Conservation (phyloP, 371 early-diverging fungal genomes). For the Apophysomyces sp. region DNA sequence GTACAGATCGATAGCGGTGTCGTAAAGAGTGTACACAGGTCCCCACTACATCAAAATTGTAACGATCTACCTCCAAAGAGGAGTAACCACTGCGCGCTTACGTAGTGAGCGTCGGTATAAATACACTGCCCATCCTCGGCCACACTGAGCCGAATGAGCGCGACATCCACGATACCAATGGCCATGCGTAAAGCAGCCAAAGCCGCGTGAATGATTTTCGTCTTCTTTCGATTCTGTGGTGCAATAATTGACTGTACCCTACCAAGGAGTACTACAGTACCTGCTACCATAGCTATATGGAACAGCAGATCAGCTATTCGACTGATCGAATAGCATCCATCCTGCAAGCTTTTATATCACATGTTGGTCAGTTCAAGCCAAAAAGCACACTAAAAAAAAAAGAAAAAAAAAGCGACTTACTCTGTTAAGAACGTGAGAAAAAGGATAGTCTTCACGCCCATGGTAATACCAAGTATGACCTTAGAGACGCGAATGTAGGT, state of each 20-base stretch:
- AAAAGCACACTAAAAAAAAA: background rate
- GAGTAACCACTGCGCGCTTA: conserved; percentile 15
- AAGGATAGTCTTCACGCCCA: conserved; percentile 6
- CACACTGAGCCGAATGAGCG: conserved; percentile 10
- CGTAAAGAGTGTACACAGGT: conserved; percentile 40
- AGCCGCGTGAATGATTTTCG: conserved; percentile 5
- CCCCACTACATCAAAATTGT: conserved; percentile 29
- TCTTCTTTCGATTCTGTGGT: conserved; percentile 9
- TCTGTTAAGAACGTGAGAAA: conserved; percentile 5
- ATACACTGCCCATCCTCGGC: conserved; percentile 19
- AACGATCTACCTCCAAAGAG: background rate
- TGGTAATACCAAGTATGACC: background rate
- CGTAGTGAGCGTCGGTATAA: conserved; percentile 28
- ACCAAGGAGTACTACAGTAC: conserved; percentile 24
- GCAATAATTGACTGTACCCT: conserved; percentile 35
- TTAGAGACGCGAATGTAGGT: conserved; percentile 7
- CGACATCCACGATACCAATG: conserved; percentile 31
- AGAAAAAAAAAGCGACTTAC: background rate
- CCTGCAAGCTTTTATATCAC: background rate
- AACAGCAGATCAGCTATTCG: conserved; percentile 34
- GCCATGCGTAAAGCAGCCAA: conserved; percentile 16
- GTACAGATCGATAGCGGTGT: conserved; percentile 40
- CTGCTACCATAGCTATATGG: conserved; percentile 39
- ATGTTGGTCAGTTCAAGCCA: background rate
- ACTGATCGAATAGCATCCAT: conserved; percentile 16